A percentile compares a stretch with the other conserved stretches of the same genome.
Conservation (phyloP, 73 alveolate species). For the Uronychia binucleata region DNA sequence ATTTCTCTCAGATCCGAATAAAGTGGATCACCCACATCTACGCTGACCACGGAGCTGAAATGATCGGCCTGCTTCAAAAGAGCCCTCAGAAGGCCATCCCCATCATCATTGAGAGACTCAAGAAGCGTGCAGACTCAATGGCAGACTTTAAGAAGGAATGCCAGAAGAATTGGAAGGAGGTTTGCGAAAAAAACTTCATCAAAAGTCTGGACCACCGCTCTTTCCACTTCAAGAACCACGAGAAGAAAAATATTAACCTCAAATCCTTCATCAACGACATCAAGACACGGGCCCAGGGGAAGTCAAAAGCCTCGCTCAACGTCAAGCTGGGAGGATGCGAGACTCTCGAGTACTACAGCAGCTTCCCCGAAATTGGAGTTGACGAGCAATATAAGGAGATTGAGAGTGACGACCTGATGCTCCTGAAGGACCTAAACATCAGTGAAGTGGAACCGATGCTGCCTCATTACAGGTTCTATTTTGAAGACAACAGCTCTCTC, state of each 20-base stretch:
- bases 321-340: conserved; percentile 9
- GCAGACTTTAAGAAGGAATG: conserved; percentile 16
- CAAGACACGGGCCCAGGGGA: neutral
- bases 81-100: conserved; percentile 53
- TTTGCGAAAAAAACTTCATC: conserved; percentile 40
- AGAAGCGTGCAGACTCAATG: conserved; percentile 17
- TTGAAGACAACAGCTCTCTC: neutral
- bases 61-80: conserved; percentile 18
- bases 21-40: conserved; percentile 39
- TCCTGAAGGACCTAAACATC: neutral
- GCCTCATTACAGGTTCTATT: conserved; percentile 1
- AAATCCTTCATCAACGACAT: neutral
- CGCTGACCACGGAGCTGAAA: conserved; percentile 35
- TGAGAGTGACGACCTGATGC: neutral
- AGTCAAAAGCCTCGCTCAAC: neutral
- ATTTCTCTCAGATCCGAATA: conserved; percentile 21
- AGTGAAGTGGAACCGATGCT: neutral
- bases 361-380: neutral
- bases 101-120: conserved; percentile 21
- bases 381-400: neutral
- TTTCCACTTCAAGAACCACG: conserved; percentile 51
- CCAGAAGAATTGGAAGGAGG: conserved; percentile 18
- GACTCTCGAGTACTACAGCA: neutral
- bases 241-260: conserved; percentile 27
- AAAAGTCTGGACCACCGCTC: conserved; percentile 55